Evolutionary conservation across 345 rosid species (phyloP), one percentile per base, ranked within the genome.

Genomic region (Murraya paniculata): DNA sequence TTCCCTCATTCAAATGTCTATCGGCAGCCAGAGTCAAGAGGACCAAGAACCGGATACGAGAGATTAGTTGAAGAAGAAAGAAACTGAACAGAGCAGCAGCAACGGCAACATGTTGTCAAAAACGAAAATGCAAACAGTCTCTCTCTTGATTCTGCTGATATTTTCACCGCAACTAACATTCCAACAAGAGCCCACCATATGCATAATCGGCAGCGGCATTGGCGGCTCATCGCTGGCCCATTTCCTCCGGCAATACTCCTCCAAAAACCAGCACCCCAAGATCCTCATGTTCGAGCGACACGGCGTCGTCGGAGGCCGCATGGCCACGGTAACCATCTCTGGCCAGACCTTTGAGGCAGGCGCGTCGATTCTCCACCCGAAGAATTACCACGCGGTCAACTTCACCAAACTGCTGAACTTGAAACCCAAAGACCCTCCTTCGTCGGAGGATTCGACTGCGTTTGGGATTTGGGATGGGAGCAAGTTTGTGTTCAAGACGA

Each of bases 181-280:
- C 48, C 70, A 70, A 62, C 27, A 72, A 60, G 1, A 60, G 45
- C 84, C 89, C 62, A 82, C 90, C 53, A 80, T 95, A 22, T 95
- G 99, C 85, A 90, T 96, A 72, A 55, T 96, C 41, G 98, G 99
- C 60, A 75, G 88, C 77, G 99, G 99, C n/a, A 94, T 96, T 77
- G 94, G 86, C 70, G 98, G 98, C 77, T 88, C 99, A 73, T 94
- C 98, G 62, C 84, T 91, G 4, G 92, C 99, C 75, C 93, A 95
- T 87, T 95, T 94, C 88, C 90, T 95, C 80, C 90, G 94, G 59
- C 84, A 21, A 45, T 87, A 91, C 88, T 86, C 90, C 87, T 86
- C 90, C n/a, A 33, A 35, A 58, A 2, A 64, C 56, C 53, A 36
- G 14, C 50, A 45, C 16, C 68, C 82, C 66, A 70, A 36, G 7